Evolutionary conservation across 2,329 filamentous ascomycete species (phyloP).

Genomic region (Colletotrichum tanaceti): DNA sequence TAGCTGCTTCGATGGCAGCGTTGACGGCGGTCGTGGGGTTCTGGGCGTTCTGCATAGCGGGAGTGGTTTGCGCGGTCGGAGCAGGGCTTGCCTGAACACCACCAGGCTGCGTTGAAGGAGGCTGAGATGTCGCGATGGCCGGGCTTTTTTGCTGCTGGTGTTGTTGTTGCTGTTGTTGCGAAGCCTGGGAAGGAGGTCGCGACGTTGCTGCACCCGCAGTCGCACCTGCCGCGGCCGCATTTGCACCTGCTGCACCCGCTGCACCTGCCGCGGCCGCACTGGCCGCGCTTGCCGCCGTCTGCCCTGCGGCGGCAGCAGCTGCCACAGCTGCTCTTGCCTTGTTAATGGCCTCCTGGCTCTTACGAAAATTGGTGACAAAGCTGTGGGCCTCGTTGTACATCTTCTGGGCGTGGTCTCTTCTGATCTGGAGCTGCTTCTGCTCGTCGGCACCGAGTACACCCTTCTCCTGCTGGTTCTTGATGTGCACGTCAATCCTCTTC

Average conservation of each 20-base stretch:
- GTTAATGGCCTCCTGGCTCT: constrained; percentile 55
- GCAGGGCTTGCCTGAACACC: constrained; percentile 20
- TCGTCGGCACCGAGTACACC: constrained; percentile 60
- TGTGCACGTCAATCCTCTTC: constrained; percentile 54
- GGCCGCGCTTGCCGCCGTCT: constrained; percentile 1
- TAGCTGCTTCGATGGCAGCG: constrained; percentile 59
- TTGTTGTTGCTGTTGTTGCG: constrained; percentile 32
- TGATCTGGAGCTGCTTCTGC: constrained; percentile 56
- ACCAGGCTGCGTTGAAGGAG: constrained; percentile 39
- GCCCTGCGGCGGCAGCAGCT: constrained; percentile 40
- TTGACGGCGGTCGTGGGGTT: constrained; percentile 55
- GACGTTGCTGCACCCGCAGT: constrained; percentile 11
- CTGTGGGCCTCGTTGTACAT: constrained; percentile 58
- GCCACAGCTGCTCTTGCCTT: constrained; percentile 43
- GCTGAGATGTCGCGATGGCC: constrained; percentile 42
- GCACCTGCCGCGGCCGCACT: background rate
- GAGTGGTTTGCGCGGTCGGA: constrained; percentile 5
- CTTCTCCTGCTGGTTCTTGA: constrained; percentile 56
- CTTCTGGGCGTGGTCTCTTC: constrained; percentile 59
- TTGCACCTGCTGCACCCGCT: background rate
- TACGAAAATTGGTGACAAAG: constrained; percentile 61
- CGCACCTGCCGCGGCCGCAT: constrained; percentile 34
- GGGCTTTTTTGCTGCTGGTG: constrained; percentile 37
- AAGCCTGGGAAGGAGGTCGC: constrained; percentile 30
- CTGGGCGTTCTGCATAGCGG: constrained; percentile 44